A percentile compares a stretch with the other conserved stretches of the same genome.
phyloP scores from a whole-genome alignment of 2,329 filamentous ascomycete species.

The Acephala macrosclerotiorum region DNA sequence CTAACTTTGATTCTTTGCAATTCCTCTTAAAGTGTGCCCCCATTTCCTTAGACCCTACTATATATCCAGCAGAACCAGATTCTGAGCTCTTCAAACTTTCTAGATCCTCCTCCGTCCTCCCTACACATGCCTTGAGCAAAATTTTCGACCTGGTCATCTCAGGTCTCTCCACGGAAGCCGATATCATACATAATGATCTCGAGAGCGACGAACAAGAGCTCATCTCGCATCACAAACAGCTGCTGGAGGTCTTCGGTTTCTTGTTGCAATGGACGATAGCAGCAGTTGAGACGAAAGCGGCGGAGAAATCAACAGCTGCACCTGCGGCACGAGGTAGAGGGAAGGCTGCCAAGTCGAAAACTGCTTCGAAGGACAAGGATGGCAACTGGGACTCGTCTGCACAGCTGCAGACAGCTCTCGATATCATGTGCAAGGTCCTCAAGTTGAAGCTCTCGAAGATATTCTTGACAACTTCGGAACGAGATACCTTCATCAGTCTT shows the following conservation, averaged over 20 bases:
- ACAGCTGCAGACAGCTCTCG: slow-evolving; percentile 87
- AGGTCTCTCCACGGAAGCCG: slow-evolving; percentile 84
- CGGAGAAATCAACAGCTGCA: slow-evolving; percentile 82
- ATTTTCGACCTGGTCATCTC: slow-evolving; percentile 90
- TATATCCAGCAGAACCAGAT: slow-evolving; percentile 53
- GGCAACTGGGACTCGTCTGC: slow-evolving; percentile 86
- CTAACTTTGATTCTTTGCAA: slow-evolving; percentile 90
- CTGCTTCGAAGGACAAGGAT: slow-evolving; percentile 69
- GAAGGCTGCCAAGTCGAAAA: slow-evolving; percentile 77
- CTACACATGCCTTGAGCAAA: slow-evolving; percentile 86
- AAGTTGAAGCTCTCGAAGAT: slow-evolving; percentile 92
- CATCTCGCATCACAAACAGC: slow-evolving; percentile 84
- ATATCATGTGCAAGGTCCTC: slow-evolving; percentile 95
- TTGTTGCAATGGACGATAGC: slow-evolving; percentile 94
- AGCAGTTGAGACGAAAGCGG: slow-evolving; percentile 91
- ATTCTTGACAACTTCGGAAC: slow-evolving; percentile 94
- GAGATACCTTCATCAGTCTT: slow-evolving; percentile 91
- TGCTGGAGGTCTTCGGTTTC: slow-evolving; percentile 94
- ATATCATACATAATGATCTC: slow-evolving; percentile 83
- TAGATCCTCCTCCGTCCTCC: slow-evolving; percentile 84
- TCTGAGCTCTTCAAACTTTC: slow-evolving; percentile 69
- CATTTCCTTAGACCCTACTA: slow-evolving; percentile 52
- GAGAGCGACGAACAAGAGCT: slow-evolving; percentile 91
- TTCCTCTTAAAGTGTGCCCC: slow-evolving; percentile 94
- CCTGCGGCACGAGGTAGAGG: slow-evolving; percentile 76